These are phyloP conservation scores for Apocynum venetum DNA, from an alignment of 257 asterid species.

Conservation along the genomic window DNA sequence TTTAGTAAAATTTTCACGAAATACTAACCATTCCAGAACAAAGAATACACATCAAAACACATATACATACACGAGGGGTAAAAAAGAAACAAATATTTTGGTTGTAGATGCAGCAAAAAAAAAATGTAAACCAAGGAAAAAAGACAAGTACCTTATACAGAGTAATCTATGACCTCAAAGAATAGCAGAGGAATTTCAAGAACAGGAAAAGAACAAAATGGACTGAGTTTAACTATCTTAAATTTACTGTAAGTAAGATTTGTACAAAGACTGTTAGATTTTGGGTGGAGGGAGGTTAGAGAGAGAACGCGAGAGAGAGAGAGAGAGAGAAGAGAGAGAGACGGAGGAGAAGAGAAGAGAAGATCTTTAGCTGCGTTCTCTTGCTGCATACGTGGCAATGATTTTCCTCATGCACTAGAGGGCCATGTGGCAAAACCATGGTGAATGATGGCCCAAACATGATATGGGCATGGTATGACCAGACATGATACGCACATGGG, in stretches of 20 bases:
- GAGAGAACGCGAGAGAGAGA: constrained; percentile 23
- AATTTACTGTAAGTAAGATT: constrained; percentile 11
- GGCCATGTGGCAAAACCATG: constrained; percentile 23
- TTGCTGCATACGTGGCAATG: constrained; percentile 56
- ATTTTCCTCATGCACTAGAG: constrained; percentile 23
- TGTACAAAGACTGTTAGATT: constrained; percentile 15
- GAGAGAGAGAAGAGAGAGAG: constrained; percentile 13
- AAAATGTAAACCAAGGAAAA: neutral
- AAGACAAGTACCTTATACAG: neutral
- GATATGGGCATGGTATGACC: neutral
- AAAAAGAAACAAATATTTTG: neutral
- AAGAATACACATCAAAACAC: neutral
- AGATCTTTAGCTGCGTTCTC: constrained; percentile 85
- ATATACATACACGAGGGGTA: neutral
- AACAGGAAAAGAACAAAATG: neutral
- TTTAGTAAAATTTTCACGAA: constrained; percentile 1
- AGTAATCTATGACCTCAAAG: neutral
- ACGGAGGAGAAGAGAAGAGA: constrained; percentile 15
- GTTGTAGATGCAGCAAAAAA: neutral
- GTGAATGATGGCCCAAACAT: neutral
- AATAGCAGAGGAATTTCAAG: neutral
- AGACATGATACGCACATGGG: neutral
- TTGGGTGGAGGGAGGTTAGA: constrained; percentile 60
- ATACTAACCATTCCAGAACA: neutral
- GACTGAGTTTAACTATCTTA: neutral